Percentiles rank a stretch among this genome's conserved stretches.
phyloP scores from a whole-genome alignment of 2,329 filamentous ascomycete genomes.

The Didymella pomorum region DNA sequence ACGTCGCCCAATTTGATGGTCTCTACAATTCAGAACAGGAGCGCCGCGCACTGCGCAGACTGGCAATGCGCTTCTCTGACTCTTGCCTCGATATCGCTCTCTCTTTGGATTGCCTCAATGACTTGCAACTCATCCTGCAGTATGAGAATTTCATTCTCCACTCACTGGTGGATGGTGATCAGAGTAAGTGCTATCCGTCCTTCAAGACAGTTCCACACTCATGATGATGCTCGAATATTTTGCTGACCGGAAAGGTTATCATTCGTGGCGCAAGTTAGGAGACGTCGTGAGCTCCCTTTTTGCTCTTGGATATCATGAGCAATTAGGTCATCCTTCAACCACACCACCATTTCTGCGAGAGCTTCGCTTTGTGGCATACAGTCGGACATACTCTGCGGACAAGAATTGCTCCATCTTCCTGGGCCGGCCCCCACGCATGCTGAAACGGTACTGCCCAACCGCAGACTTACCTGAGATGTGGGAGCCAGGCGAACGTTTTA shows the following conservation, averaged over 20 bases:
- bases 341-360: neutral
- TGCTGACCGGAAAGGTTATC: neutral
- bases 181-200: neutral
- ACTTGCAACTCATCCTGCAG: slow-evolving; percentile 8
- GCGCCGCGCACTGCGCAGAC: slow-evolving; percentile 1
- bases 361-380: neutral
- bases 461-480: neutral
- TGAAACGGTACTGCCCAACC: neutral
- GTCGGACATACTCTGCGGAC: neutral
- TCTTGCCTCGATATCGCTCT: slow-evolving; percentile 48
- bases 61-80: slow-evolving; percentile 32
- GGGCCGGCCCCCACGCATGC: neutral
- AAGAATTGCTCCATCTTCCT: neutral
- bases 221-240: neutral
- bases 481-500: neutral
- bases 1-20: slow-evolving; percentile 52
- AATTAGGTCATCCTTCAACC: neutral
- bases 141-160: slow-evolving; percentile 25
- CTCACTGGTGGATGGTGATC: slow-evolving; percentile 5
- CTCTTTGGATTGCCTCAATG: slow-evolving; percentile 25
- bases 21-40: slow-evolving; percentile 31
- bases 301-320: neutral
- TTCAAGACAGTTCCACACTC: too few relatives aligned
- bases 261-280: neutral
- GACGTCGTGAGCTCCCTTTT: neutral